These are phyloP conservation scores for Blastobotrys indianensis DNA, from an alignment of 1,139 yeast species.

Conservation along the genomic window DNA sequence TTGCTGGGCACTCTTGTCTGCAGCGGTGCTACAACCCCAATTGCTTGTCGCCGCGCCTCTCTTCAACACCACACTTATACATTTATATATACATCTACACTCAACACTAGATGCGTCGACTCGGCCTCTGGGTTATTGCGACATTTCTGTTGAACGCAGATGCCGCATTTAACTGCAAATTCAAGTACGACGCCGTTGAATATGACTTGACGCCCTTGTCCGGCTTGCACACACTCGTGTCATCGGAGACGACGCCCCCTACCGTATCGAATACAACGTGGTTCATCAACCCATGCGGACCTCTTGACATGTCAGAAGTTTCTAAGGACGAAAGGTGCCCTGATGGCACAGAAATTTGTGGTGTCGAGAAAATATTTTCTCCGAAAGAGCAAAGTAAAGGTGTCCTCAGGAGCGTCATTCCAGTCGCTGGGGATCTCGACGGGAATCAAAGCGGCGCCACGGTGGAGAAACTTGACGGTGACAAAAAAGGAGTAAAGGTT, in stretches of 20 bases:
- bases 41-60: too few relatives aligned
- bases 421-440: conserved; percentile 36
- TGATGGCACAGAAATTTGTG: conserved; percentile 56
- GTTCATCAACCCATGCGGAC: conserved; percentile 66
- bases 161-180: conserved; percentile 44
- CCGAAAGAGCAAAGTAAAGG: conserved; percentile 28
- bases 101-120: too few relatives aligned
- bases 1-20: too few relatives aligned
- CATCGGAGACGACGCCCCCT: conserved; percentile 66
- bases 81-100: too few relatives aligned
- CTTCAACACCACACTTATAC: too few relatives aligned
- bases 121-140: too few relatives aligned
- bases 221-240: conserved; percentile 43
- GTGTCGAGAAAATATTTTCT: conserved; percentile 37
- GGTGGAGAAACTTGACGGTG: conserved; percentile 28
- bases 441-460: conserved; percentile 27
- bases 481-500: conserved; percentile 42
- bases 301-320: conserved; percentile 32
- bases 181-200: conserved; percentile 39
- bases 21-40: too few relatives aligned
- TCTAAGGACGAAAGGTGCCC: conserved; percentile 49
- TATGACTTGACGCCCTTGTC: conserved; percentile 41
- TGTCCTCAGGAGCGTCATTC: conserved; percentile 51
- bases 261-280: conserved; percentile 56
- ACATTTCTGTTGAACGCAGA: conserved; percentile 11